phyloP scores from a whole-genome alignment of 768 basidiomycete genomes.

The Pisolithus sp. region DNA sequence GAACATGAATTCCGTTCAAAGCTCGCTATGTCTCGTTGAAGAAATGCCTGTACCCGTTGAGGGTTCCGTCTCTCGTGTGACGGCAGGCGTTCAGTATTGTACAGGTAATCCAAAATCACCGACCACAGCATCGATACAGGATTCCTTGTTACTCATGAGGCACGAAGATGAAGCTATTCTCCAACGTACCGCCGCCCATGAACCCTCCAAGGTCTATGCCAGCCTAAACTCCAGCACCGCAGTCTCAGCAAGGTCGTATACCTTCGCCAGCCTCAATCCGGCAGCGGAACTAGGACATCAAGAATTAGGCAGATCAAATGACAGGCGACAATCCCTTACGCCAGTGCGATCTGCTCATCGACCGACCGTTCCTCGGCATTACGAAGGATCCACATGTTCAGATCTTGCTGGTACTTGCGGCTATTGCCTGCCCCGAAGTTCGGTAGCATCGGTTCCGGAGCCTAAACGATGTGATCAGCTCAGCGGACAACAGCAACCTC shows the following conservation, averaged over 20 bases:
- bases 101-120: too few species aligned
- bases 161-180: too few species aligned
- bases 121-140: too few species aligned
- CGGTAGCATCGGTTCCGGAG: conserved; percentile 27
- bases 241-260: conserved; percentile 24
- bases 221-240: conserved; percentile 20
- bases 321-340: conserved; percentile 11
- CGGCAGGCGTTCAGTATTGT: too few species aligned
- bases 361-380: conserved; percentile 31
- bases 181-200: too few species aligned
- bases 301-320: not conserved
- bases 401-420: conserved; percentile 24
- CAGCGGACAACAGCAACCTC: not conserved
- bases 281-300: conserved; percentile 7
- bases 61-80: too few species aligned
- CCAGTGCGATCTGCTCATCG: conserved; percentile 19
- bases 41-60: too few species aligned
- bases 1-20: too few species aligned
- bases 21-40: too few species aligned
- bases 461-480: conserved; percentile 11
- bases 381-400: conserved; percentile 24
- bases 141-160: too few species aligned
- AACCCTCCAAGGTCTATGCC: not conserved
- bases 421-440: conserved; percentile 29
- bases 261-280: conserved; percentile 18